phyloP scores from a whole-genome alignment of 495 filamentous ascomycete genomes.

The Bacidia rubella region DNA sequence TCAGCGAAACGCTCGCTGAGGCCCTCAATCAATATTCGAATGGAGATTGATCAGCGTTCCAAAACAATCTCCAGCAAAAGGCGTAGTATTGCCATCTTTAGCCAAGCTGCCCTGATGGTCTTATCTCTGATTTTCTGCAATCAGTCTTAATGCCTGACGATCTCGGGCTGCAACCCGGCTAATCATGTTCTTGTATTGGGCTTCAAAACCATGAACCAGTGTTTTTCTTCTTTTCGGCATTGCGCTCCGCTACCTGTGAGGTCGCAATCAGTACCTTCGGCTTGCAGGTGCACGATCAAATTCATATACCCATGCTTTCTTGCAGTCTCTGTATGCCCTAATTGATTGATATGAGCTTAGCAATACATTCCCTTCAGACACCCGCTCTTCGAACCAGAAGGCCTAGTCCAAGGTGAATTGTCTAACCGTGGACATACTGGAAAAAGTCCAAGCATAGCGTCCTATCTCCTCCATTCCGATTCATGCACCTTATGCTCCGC shows the following conservation, averaged over 20 bases:
- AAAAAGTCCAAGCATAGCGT: slow-evolving; percentile 91
- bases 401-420: too few relatives aligned
- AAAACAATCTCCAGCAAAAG: background rate
- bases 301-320: slow-evolving; percentile 74
- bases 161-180: background rate
- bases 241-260: slow-evolving; percentile 35
- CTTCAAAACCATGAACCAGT: slow-evolving; percentile 6
- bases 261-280: slow-evolving; percentile 1
- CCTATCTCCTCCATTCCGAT: slow-evolving; percentile 70
- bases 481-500: slow-evolving; percentile 70
- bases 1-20: too few relatives aligned
- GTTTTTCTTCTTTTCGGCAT: slow-evolving; percentile 31
- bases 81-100: background rate
- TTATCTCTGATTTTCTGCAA: background rate
- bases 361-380: too few relatives aligned
- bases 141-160: background rate
- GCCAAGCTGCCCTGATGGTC: background rate
- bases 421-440: slow-evolving; percentile 45
- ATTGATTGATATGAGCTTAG: background rate
- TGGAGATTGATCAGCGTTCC: background rate
- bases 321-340: slow-evolving; percentile 88
- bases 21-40: too few relatives aligned
- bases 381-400: too few relatives aligned
- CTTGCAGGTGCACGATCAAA: background rate
- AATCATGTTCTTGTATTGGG: too few relatives aligned